Conservation (phyloP, 2,329 filamentous ascomycete genomes). For the Alternaria sp. region DNA sequence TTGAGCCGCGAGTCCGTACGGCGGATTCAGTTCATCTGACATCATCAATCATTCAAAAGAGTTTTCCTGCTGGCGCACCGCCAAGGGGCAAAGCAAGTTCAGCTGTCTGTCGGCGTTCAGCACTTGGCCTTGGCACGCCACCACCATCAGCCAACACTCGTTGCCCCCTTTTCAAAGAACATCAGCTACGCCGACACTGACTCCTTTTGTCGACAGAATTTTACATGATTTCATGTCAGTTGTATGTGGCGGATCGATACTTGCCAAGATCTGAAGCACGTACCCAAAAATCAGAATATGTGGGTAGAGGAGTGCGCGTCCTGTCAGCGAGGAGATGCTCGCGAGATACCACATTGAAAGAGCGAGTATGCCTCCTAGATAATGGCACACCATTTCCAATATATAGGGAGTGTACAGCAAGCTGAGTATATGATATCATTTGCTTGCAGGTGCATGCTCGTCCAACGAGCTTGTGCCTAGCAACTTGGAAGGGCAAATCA, state of each 20-base stretch:
- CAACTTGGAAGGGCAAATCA: background rate
- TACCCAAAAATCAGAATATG: background rate
- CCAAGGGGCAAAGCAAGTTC: background rate
- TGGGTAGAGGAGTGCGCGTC: background rate
- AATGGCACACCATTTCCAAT: background rate
- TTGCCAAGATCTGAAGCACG: background rate
- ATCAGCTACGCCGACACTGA: background rate
- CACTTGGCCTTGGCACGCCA: background rate
- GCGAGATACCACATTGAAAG: background rate
- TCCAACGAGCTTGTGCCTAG: background rate
- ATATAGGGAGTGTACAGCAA: background rate
- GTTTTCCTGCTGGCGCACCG: background rate
- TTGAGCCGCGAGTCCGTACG: background rate
- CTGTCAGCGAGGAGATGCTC: background rate
- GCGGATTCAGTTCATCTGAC: background rate
- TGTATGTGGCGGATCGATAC: background rate
- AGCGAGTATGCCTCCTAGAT: background rate
- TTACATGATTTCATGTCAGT: background rate
- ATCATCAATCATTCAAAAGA: background rate
- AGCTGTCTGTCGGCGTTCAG: slow-evolving; percentile 9
- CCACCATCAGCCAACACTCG: background rate
- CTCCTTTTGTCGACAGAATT: background rate
- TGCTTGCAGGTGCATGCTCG: background rate
- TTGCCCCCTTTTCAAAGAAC: background rate
- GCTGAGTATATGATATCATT: background rate